Evolutionary conservation across 2,329 filamentous ascomycete species (phyloP).

Genomic region (Epichloe sibirici): DNA sequence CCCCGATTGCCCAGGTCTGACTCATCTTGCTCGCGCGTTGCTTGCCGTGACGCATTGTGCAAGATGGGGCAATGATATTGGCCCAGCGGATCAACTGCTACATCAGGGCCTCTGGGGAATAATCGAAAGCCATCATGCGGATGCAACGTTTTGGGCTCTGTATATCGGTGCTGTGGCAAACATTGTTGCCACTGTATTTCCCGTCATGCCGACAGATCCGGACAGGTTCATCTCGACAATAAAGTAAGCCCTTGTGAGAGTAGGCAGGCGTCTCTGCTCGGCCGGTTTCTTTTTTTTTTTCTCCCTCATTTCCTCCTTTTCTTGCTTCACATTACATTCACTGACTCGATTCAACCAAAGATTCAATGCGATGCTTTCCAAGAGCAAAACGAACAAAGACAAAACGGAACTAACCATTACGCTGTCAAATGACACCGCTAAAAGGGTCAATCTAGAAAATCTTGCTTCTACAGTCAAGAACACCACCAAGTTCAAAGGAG

Average conservation of each 20-base stretch:
- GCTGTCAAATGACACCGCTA: constrained; percentile 17
- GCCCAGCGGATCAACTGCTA: constrained; percentile 33
- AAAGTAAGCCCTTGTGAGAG: constrained; percentile 19
- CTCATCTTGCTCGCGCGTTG: constrained; percentile 58
- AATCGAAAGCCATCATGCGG: constrained; percentile 22
- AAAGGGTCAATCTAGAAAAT: constrained; percentile 21
- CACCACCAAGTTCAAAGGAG: constrained; percentile 20
- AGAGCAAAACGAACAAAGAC: constrained; percentile 19
- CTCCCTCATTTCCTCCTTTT: not conserved
- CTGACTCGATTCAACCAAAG: not conserved
- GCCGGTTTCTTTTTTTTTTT: too few relatives aligned
- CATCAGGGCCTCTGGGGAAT: constrained; percentile 30
- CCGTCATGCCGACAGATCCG: constrained; percentile 26
- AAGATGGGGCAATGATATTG: constrained; percentile 56
- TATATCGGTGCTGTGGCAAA: constrained; percentile 38
- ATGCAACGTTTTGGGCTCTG: constrained; percentile 39
- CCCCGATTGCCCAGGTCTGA: constrained; percentile 58
- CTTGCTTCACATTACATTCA: not conserved
- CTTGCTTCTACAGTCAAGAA: constrained; percentile 22
- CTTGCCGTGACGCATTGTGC: constrained; percentile 61
- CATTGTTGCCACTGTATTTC: constrained; percentile 29
- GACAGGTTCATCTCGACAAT: constrained; percentile 23
- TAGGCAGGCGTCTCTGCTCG: not conserved
- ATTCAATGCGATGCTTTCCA: constrained; percentile 1
- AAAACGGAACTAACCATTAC: constrained; percentile 25